phyloP scores from a whole-genome alignment of 495 filamentous ascomycete species.

The Aspergillus conjunctus region DNA sequence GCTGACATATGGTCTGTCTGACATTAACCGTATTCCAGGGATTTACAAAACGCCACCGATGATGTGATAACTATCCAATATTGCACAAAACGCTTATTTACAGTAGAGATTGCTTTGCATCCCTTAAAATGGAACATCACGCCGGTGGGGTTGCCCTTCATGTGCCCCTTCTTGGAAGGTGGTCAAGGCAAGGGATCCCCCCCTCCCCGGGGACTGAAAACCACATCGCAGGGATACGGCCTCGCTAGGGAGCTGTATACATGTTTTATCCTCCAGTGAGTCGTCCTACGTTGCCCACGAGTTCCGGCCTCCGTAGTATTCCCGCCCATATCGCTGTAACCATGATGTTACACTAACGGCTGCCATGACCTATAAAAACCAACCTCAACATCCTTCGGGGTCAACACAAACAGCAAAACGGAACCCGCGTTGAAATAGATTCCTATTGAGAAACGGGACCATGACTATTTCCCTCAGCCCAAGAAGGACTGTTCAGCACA shows the following conservation, averaged over 20 bases:
- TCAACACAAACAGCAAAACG: not conserved
- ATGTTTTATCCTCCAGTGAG: not conserved
- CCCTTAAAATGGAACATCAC: too few relatives aligned
- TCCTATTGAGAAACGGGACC: not conserved
- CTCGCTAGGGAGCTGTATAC: not conserved
- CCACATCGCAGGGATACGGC: not conserved
- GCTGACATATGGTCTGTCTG: not conserved
- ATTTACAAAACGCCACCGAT: not conserved
- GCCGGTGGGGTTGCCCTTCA: not conserved
- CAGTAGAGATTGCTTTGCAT: too few relatives aligned
- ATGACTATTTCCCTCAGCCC: conserved; percentile 1
- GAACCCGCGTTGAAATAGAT: not conserved
- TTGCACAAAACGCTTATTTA: not conserved
- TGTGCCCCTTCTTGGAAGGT: not conserved
- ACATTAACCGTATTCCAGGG: not conserved
- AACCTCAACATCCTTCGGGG: not conserved
- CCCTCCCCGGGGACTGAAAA: not conserved
- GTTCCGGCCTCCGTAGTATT: not conserved
- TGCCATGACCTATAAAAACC: not conserved
- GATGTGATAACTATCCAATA: not conserved
- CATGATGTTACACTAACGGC: not conserved
- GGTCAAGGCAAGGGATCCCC: not conserved
- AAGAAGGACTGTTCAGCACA: not conserved
- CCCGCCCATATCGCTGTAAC: not conserved
- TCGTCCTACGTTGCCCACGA: not conserved